These are phyloP conservation scores for Irpex rosettiformis DNA, from an alignment of 1,284 basidiomycete species.

Conservation along the genomic window DNA sequence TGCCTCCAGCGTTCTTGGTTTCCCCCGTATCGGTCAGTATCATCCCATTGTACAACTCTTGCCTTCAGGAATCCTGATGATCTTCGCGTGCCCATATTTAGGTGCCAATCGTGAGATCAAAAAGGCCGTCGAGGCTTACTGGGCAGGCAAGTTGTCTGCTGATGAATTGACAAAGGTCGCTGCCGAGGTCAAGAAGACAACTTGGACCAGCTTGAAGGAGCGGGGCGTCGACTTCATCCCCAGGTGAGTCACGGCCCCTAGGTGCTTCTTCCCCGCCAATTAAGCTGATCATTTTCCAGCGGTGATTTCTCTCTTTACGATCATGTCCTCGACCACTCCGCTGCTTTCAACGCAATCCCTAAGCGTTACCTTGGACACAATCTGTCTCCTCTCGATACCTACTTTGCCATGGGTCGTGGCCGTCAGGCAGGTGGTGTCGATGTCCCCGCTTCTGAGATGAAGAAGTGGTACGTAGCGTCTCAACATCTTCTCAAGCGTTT, in stretches of 20 bases:
- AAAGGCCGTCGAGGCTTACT: conserved; percentile 98
- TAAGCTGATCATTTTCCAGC: conserved; percentile 39
- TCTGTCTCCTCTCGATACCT: conserved; percentile 90
- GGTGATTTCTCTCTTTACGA: conserved; percentile 99
- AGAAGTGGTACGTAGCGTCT: conserved; percentile 78
- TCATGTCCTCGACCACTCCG: conserved; percentile 97
- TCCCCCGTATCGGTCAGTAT: conserved; percentile 89
- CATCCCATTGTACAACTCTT: neutral
- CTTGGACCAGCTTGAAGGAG: conserved; percentile 88
- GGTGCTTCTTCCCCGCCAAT: too few relatives aligned
- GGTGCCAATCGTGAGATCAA: conserved; percentile 97
- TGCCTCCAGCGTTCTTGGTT: conserved; percentile 88
- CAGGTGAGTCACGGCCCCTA: conserved; percentile 53
- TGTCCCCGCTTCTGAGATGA: conserved; percentile 98
- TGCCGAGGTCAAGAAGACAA: conserved; percentile 86
- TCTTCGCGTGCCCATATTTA: conserved; percentile 24
- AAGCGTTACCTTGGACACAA: conserved; percentile 90
- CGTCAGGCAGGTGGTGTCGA: conserved; percentile 94
- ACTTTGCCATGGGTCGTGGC: conserved; percentile 99
- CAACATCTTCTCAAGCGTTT: neutral
- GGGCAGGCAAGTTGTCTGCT: conserved; percentile 89
- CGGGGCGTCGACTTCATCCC: conserved; percentile 92
- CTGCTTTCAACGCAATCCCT: conserved; percentile 96
- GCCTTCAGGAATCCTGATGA: neutral
- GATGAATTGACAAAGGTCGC: conserved; percentile 90